Evolutionary conservation across 352 stramenopile species (phyloP), one percentile per base, ranked within the genome.

Genomic region (Globisporangium parvum): DNA sequence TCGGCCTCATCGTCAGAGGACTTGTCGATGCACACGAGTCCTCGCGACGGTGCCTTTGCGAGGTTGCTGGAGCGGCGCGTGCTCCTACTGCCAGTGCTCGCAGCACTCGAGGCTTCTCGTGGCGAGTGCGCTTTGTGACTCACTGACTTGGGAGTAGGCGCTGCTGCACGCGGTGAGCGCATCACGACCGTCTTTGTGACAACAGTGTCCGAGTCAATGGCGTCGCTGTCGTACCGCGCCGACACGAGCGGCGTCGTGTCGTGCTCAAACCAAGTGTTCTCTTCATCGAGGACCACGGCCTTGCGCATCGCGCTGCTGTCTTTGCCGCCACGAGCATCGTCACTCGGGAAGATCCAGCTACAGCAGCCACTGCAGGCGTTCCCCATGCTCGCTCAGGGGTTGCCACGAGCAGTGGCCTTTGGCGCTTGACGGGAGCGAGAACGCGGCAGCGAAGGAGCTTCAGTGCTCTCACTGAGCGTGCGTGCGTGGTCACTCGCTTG

Each of bases 161-260:
- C 50, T 50, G 26, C 40, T 15, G 59, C 41, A 28, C 60, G 55
- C 15, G 77, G 69, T 6, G 70, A 76, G 17, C 77, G 73, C 65
- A 85, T 75, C 10, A 81, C 52, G 26, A 88, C 62, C 4, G 65
- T 71, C 55, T 83, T 85, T 18, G 78, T 85, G n/a, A 87, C 66
- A 26, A 83, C 65, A 4, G 55, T 48, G 15, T 59, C 61, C 8
- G 62, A 65, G 26, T 57, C 70, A 5, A 67, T 55, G 9, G 67
- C 57, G 20, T 70, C 67, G 17, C 63, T 55, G 18, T 73, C 78
- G 47, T 85, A 54, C 12, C 61, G 68, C 17, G 75, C 67, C 11
- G 73, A 73, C 11, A 91, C 56, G 12, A 91, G 70, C 14, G 81
- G 75, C 33, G 82, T 61, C 1, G 70, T 85, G 57, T 84, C 71